Evolutionary conservation across 140 eudicot genomes (phyloP).

Genomic region (Cichorium intybus): DNA sequence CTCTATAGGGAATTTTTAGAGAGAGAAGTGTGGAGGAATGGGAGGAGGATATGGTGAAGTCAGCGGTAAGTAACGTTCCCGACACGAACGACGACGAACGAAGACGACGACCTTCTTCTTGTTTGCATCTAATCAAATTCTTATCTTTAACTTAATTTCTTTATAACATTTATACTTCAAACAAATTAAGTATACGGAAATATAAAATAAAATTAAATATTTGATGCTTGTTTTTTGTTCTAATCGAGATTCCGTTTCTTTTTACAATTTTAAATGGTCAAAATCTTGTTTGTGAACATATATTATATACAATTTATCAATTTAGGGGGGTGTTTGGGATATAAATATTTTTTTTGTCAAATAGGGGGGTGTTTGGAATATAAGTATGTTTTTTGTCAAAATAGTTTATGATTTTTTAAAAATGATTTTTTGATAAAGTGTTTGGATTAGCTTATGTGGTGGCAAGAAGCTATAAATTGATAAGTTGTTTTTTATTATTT

Average conservation of each 20-base stretch:
- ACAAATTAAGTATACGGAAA: not conserved
- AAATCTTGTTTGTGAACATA: no score
- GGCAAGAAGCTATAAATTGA: no score
- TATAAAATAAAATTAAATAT: not conserved
- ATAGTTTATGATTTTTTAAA: no score
- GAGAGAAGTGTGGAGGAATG: slow-evolving; percentile 18
- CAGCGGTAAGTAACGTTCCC: slow-evolving; percentile 27
- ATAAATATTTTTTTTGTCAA: no score
- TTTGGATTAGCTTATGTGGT: no score
- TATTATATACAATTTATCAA: no score
- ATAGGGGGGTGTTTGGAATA: no score
- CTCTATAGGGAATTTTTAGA: not conserved
- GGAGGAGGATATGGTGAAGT: slow-evolving; percentile 20
- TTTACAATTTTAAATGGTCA: no score
- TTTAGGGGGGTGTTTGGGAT: no score
- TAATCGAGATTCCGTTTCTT: not conserved
- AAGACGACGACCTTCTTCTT: slow-evolving; percentile 23
- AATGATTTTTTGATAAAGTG: no score
- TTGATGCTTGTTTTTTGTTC: not conserved
- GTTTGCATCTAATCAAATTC: not conserved
- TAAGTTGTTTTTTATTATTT: no score
- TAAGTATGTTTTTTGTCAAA: no score
- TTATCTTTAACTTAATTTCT: not conserved
- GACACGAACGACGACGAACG: slow-evolving; percentile 16
- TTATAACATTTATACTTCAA: not conserved